phyloP scores from a whole-genome alignment of 2,329 filamentous ascomycete genomes.

The Leptographium wingfieldii region DNA sequence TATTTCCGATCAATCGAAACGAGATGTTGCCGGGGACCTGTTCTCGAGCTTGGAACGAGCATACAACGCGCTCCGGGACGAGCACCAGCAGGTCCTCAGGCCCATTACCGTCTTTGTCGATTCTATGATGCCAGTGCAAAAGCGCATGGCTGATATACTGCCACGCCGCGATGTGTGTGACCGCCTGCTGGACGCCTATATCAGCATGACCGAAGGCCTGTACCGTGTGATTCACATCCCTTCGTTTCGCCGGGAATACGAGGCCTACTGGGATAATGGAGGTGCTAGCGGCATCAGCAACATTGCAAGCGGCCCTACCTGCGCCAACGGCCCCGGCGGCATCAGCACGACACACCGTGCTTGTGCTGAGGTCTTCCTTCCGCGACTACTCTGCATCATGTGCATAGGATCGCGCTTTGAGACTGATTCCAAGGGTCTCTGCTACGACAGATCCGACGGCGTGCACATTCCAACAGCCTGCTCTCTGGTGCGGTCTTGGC shows the following conservation, averaged over 20 bases:
- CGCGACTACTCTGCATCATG: conserved; percentile 38
- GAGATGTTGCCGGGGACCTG: conserved; percentile 28
- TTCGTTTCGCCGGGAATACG: conserved; percentile 37
- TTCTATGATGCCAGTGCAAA: conserved; percentile 44
- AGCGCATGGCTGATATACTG: conserved; percentile 44
- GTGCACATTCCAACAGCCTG: conserved; percentile 46
- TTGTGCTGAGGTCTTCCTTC: conserved; percentile 31
- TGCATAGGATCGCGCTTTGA: conserved; percentile 41
- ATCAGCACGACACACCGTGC: conserved; percentile 7
- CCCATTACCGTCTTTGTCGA: conserved; percentile 45
- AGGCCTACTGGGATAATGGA: conserved; percentile 33
- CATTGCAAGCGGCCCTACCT: too few relatives aligned
- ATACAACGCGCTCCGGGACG: conserved; percentile 33
- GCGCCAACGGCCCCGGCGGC: neutral
- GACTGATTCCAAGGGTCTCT: conserved; percentile 35
- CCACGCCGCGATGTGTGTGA: conserved; percentile 38
- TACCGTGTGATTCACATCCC: conserved; percentile 42
- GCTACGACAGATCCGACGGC: conserved; percentile 37
- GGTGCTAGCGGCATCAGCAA: conserved; percentile 28
- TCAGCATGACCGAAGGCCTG: conserved; percentile 37
- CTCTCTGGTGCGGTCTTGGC: conserved; percentile 39
- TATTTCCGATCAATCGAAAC: conserved; percentile 28
- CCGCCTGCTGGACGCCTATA: conserved; percentile 34
- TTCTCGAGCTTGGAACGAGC: conserved; percentile 33
- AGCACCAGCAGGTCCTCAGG: conserved; percentile 31